Conservation (phyloP, 2,329 filamentous ascomycete genomes). For the Thelonectria discophora region DNA sequence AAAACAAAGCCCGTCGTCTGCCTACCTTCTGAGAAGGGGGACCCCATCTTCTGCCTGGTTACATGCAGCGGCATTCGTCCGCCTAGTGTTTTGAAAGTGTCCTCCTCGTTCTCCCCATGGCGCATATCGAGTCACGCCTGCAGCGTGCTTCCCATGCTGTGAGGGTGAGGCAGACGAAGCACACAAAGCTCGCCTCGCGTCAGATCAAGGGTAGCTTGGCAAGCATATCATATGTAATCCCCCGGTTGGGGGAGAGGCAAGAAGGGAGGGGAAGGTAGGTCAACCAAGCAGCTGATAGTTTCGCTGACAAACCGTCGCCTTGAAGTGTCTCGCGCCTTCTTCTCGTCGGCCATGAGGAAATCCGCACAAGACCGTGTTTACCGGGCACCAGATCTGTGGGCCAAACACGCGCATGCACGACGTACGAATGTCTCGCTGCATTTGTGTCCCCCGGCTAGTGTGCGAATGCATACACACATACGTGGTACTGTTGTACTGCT, state of each 20-base stretch:
- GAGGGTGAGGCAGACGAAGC: not conserved
- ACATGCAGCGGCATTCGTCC: not conserved
- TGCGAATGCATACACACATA: too few species aligned
- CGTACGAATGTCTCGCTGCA: conserved; percentile 5
- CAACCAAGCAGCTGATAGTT: not conserved
- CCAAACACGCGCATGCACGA: not conserved
- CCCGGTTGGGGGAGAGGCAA: too few species aligned
- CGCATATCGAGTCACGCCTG: conserved; percentile 11
- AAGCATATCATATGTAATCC: not conserved
- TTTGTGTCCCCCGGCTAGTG: too few species aligned
- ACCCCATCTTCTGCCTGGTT: not conserved
- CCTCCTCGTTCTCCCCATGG: not conserved
- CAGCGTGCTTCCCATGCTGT: not conserved
- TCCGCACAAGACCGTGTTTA: conserved; percentile 6
- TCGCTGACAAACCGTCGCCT: too few species aligned
- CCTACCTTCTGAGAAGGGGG: not conserved
- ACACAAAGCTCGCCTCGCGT: not conserved
- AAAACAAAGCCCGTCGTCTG: not conserved
- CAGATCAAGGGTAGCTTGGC: not conserved
- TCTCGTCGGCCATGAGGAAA: too few species aligned
- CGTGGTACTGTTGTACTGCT: too few species aligned
- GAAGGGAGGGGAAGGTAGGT: not conserved
- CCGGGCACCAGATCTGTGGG: conserved; percentile 10
- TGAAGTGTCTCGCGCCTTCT: too few species aligned
- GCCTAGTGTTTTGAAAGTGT: not conserved